These are phyloP conservation scores for Talaromyces sp. DNA, from an alignment of 2,329 filamentous ascomycete species.

Conservation along the genomic window DNA sequence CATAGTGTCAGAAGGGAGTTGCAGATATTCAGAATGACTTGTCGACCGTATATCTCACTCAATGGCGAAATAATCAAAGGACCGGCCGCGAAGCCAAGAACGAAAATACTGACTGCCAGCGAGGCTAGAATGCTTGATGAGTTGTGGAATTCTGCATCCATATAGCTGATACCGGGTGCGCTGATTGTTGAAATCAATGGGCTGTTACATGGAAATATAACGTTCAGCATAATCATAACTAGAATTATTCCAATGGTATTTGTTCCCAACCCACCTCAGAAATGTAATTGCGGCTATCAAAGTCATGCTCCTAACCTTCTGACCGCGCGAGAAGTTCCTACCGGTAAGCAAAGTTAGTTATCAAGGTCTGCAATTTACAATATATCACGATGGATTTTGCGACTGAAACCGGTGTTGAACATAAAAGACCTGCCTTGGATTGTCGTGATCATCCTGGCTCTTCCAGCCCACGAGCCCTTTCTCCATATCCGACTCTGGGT, in stretches of 20 bases:
- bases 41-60: constrained; percentile 9
- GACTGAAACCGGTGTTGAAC: not conserved
- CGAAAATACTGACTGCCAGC: constrained; percentile 10
- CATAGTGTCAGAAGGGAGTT: not conserved
- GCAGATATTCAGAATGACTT: not conserved
- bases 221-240: not conserved
- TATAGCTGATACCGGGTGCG: constrained; percentile 7
- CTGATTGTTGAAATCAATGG: constrained; percentile 9
- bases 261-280: constrained; percentile 7
- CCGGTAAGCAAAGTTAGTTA: not conserved
- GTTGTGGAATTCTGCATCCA: constrained; percentile 5
- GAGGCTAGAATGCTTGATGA: constrained; percentile 3
- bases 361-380: too few relatives aligned
- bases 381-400: not conserved
- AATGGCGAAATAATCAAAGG: constrained; percentile 5
- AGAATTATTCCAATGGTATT: not conserved
- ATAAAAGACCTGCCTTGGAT: constrained; percentile 1
- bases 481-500: constrained; percentile 2
- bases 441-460: constrained; percentile 7
- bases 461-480: constrained; percentile 13
- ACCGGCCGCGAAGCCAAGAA: constrained; percentile 7
- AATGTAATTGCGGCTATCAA: constrained; percentile 12
- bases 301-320: not conserved
- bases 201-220: not conserved
- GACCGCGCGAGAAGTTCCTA: constrained; percentile 7